phyloP scores from a whole-genome alignment of 2,329 filamentous ascomycete genomes.

The Endoconidiophora polonica region DNA sequence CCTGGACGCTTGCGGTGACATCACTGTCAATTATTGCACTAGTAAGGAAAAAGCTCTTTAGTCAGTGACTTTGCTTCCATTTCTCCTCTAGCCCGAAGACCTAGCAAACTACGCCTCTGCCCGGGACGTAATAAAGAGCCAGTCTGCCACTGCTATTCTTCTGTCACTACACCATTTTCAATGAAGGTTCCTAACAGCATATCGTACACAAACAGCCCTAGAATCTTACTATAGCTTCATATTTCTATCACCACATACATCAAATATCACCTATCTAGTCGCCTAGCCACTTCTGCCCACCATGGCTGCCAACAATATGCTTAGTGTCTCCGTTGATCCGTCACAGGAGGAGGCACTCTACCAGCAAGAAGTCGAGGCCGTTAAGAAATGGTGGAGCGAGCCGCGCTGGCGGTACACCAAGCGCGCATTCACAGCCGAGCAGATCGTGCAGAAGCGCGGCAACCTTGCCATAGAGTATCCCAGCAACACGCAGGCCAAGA shows the following conservation, averaged over 20 bases:
- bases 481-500: slow-evolving; percentile 78
- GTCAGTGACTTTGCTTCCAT: neutral
- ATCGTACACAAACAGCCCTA: neutral
- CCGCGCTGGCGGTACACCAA: slow-evolving; percentile 86
- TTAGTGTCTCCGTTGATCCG: slow-evolving; percentile 38
- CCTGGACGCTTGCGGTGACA: too few relatives aligned
- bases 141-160: too few relatives aligned
- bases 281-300: slow-evolving; percentile 15
- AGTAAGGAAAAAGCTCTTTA: too few relatives aligned
- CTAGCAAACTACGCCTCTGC: too few relatives aligned
- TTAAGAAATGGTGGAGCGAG: slow-evolving; percentile 90
- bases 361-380: slow-evolving; percentile 66
- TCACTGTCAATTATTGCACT: too few relatives aligned
- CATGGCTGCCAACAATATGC: slow-evolving; percentile 49
- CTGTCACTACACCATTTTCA: too few relatives aligned
- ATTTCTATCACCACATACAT: neutral
- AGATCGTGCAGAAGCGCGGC: slow-evolving; percentile 90
- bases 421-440: slow-evolving; percentile 85
- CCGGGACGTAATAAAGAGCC: too few relatives aligned
- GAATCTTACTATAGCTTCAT: neutral
- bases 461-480: slow-evolving; percentile 83
- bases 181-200: neutral
- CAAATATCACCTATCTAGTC: slow-evolving; percentile 4
- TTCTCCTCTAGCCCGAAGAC: slow-evolving; percentile 5
- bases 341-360: slow-evolving; percentile 49